Percentiles rank a stretch among this genome's conserved stretches.
These are phyloP conservation scores for Phlegmacium glaucopus DNA, from an alignment of 768 basidiomycete genomes.

Conservation along the genomic window DNA sequence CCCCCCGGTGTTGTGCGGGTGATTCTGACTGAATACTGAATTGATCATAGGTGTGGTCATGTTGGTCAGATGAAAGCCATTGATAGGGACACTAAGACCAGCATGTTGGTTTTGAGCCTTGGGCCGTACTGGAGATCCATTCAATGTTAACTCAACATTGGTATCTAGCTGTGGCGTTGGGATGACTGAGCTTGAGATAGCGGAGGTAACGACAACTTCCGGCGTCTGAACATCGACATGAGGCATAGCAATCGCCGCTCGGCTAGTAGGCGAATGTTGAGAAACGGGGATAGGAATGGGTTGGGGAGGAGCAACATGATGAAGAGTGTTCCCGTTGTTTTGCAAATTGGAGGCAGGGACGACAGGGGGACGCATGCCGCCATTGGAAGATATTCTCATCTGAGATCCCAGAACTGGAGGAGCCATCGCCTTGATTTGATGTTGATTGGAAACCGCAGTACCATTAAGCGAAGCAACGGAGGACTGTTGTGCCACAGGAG, in stretches of 20 bases:
- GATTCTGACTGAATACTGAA: slow-evolving; percentile 28
- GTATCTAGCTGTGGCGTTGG: slow-evolving; percentile 22
- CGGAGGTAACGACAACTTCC: slow-evolving; percentile 24
- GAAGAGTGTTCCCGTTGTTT: slow-evolving; percentile 28
- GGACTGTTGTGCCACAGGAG: slow-evolving; percentile 9
- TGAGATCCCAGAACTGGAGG: slow-evolving; percentile 52
- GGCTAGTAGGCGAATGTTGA: slow-evolving; percentile 31
- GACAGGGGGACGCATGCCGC: slow-evolving; percentile 48
- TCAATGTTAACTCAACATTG: slow-evolving; percentile 18
- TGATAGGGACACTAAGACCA: slow-evolving; percentile 30
- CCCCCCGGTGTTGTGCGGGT: slow-evolving; percentile 30
- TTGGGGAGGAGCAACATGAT: slow-evolving; percentile 37
- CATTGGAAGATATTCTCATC: slow-evolving; percentile 60
- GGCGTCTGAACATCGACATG: slow-evolving; percentile 41
- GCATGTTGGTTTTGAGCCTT: slow-evolving; percentile 45
- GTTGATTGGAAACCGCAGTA: slow-evolving; percentile 55
- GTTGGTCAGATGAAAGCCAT: slow-evolving; percentile 46
- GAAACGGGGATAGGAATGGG: slow-evolving; percentile 27
- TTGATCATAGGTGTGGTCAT: slow-evolving; percentile 29
- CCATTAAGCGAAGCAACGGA: slow-evolving; percentile 38
- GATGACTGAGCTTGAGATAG: slow-evolving; percentile 32
- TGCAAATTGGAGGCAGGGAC: slow-evolving; percentile 26
- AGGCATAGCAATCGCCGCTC: slow-evolving; percentile 43
- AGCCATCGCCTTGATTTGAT: slow-evolving; percentile 62
- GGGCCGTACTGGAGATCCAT: slow-evolving; percentile 30